phyloP scores from a whole-genome alignment of 2,329 filamentous ascomycete genomes.

The Scopulariopsis brevicaulis region DNA sequence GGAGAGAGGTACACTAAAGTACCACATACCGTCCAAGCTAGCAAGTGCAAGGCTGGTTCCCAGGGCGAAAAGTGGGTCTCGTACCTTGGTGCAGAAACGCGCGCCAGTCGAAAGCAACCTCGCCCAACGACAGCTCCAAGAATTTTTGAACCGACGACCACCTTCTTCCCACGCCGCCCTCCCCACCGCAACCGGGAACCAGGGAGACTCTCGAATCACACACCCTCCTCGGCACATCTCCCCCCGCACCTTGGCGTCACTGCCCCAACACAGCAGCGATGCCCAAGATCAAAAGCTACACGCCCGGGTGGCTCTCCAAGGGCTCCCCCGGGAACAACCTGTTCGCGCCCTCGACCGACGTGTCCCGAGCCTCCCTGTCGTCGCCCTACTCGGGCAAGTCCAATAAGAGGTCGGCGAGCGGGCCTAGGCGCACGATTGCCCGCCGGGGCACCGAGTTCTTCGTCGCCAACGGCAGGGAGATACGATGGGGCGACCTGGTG shows the following conservation, averaged over 20 bases:
- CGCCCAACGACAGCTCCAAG: neutral
- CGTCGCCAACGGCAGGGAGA: conserved; percentile 76
- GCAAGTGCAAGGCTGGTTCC: neutral
- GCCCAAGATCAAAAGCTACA: conserved; percentile 79
- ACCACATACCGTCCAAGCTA: too few species aligned
- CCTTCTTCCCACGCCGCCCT: neutral
- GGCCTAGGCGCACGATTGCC: conserved; percentile 59
- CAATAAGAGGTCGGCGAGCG: conserved; percentile 26
- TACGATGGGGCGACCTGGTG: conserved; percentile 81
- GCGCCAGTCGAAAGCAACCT: neutral
- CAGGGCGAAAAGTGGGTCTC: neutral
- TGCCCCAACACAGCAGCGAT: conserved; percentile 34
- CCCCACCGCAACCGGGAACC: neutral
- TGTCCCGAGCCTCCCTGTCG: conserved; percentile 22
- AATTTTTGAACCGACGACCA: neutral
- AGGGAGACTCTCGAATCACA: neutral
- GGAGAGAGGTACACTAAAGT: too few species aligned
- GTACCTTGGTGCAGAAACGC: neutral
- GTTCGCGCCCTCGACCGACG: conserved; percentile 45
- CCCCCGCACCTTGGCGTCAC: neutral
- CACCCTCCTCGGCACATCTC: neutral
- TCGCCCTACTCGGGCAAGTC: conserved; percentile 26
- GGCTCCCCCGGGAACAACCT: conserved; percentile 68
- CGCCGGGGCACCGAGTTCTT: conserved; percentile 80
- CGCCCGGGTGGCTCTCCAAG: conserved; percentile 75